A percentile compares a stretch with the other conserved stretches of the same genome.
phyloP scores from a whole-genome alignment of 139 green algal genomes.

The Prasinococcaceae sp. region DNA sequence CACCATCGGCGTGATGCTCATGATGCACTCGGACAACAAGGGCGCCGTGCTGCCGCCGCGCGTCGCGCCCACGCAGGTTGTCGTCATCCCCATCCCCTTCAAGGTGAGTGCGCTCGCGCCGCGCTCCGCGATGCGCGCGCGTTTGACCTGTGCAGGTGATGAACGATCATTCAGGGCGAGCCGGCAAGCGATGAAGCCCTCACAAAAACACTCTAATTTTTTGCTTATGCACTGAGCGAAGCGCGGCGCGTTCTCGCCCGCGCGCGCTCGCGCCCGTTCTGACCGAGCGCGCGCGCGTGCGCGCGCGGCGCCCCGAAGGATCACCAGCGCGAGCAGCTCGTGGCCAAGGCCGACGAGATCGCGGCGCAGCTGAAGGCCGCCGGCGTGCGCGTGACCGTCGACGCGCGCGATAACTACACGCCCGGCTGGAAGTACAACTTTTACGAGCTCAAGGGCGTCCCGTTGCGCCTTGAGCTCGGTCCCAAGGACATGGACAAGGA shows the following conservation, averaged over 20 bases:
- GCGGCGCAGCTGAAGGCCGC: constrained; percentile 22
- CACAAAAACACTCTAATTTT: no score
- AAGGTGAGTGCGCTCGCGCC: constrained; percentile 5
- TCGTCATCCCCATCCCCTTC: constrained; percentile 33
- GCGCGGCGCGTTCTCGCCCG: no score
- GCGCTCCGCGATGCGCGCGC: no score
- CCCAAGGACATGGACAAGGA: constrained; percentile 80
- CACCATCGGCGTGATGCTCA: constrained; percentile 93
- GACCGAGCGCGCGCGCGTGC: no score
- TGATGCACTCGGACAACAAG: constrained; percentile 96
- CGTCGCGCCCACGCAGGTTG: constrained; percentile 61
- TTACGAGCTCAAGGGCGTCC: constrained; percentile 94
- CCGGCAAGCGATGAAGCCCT: no score
- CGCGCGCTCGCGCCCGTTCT: no score
- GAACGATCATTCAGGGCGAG: no score
- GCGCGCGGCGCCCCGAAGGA: no score
- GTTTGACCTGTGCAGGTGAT: no score
- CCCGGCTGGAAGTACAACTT: constrained; percentile 98
- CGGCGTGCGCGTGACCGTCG: constrained; percentile 58
- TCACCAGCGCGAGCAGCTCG: constrained; percentile 4
- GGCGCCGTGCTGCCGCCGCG: constrained; percentile 84
- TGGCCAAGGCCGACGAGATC: constrained; percentile 22
- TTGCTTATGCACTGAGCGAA: no score
- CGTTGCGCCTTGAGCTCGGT: constrained; percentile 82
- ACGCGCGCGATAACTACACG: constrained; percentile 87